Conservation (phyloP, 805 yeast species). For the Hanseniaspora clermontiae region DNA sequence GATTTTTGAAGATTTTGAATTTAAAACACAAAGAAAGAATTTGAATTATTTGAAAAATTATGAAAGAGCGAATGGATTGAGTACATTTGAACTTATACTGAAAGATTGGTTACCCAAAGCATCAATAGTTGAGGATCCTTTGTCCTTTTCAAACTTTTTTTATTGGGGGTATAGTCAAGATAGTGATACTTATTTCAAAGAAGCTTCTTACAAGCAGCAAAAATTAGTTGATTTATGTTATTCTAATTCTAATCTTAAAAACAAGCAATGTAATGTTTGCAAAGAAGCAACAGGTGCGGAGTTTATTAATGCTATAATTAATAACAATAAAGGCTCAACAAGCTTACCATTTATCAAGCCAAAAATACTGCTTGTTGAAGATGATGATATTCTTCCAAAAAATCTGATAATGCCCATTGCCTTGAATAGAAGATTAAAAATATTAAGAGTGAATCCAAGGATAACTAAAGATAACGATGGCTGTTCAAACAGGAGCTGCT, state of each 20-base stretch:
- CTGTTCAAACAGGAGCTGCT: neutral
- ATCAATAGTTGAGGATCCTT: neutral
- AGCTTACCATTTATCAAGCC: neutral
- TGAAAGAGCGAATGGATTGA: neutral
- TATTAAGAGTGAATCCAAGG: neutral
- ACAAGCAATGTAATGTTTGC: neutral
- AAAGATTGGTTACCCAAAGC: neutral
- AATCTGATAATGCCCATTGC: neutral
- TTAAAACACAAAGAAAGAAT: no score
- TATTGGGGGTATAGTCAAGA: slow-evolving; percentile 7
- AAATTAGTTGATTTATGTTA: neutral
- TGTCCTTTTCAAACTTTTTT: slow-evolving; percentile 8
- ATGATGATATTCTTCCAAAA: neutral
- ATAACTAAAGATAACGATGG: no score
- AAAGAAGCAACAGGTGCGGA: neutral
- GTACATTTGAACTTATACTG: slow-evolving; percentile 1
- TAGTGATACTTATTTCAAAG: neutral
- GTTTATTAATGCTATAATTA: neutral
- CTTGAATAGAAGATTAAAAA: neutral
- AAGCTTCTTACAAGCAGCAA: neutral
- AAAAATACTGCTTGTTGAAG: neutral
- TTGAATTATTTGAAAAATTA: neutral
- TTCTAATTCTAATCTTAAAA: neutral
- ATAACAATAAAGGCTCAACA: neutral
- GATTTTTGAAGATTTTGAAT: neutral